These are phyloP conservation scores for Aureobasidium subglaciale DNA, from an alignment of 2,329 filamentous ascomycete species.

Conservation along the genomic window DNA sequence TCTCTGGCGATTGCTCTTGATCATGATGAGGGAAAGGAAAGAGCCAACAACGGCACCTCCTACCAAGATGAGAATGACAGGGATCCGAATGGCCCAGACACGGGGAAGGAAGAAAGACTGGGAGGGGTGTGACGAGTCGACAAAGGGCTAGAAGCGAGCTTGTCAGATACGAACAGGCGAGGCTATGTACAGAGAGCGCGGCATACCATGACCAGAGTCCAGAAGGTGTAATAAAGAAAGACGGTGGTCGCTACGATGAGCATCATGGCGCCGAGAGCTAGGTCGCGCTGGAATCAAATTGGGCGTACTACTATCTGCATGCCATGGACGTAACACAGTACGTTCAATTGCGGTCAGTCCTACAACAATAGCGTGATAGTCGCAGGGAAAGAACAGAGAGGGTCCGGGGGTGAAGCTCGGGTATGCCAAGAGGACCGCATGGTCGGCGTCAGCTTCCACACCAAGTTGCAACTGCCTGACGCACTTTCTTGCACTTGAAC, in stretches of 20 bases:
- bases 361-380: too few relatives aligned
- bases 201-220: slow-evolving; percentile 91
- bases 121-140: slow-evolving; percentile 87
- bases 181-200: not conserved
- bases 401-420: slow-evolving; percentile 5
- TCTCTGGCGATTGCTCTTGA: slow-evolving; percentile 97
- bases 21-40: slow-evolving; percentile 96
- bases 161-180: not conserved
- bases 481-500: not conserved
- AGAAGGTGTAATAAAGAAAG: slow-evolving; percentile 91
- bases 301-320: not conserved
- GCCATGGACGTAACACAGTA: slow-evolving; percentile 19
- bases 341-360: too few relatives aligned
- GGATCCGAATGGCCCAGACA: slow-evolving; percentile 97
- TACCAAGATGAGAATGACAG: slow-evolving; percentile 89
- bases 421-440: not conserved
- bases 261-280: slow-evolving; percentile 78
- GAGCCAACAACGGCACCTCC: slow-evolving; percentile 90
- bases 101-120: slow-evolving; percentile 94
- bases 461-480: not conserved
- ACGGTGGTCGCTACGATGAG: slow-evolving; percentile 65
- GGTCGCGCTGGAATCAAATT: not conserved
- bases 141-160: slow-evolving; percentile 67
- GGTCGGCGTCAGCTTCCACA: not conserved
- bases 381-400: too few relatives aligned